Percentiles rank a stretch among this genome's conserved stretches.
Conservation (phyloP, 441 rosid genomes). For the Theobroma grandiflorum region DNA sequence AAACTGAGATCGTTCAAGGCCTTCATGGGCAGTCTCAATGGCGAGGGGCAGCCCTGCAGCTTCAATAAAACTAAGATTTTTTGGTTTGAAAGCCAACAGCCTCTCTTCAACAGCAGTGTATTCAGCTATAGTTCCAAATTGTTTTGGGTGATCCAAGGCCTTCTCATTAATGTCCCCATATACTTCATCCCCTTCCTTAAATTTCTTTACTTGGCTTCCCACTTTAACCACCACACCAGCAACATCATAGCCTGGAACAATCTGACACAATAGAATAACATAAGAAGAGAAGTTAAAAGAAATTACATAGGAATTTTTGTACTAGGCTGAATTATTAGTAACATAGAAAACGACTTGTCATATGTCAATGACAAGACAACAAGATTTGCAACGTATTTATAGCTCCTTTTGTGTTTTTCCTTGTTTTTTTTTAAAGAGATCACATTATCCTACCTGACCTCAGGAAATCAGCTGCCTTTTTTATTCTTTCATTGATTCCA, state of each 20-base stretch:
- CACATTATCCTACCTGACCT: neutral
- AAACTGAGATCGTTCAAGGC: conserved; percentile 73
- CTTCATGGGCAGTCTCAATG: conserved; percentile 84
- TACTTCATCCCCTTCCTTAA: conserved; percentile 85
- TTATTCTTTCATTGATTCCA: too few species aligned
- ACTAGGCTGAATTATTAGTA: too few species aligned
- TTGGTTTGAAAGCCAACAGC: conserved; percentile 77
- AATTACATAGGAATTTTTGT: neutral
- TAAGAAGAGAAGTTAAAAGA: neutral
- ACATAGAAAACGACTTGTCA: too few species aligned
- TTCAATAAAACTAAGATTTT: conserved; percentile 75
- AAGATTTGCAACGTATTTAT: neutral
- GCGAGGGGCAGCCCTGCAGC: conserved; percentile 90
- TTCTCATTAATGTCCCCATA: conserved; percentile 83
- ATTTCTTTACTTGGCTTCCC: conserved; percentile 69
- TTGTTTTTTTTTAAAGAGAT: too few species aligned
- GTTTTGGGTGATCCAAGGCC: conserved; percentile 78
- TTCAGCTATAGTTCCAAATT: conserved; percentile 78
- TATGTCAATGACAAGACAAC: too few species aligned
- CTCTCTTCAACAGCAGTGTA: conserved; percentile 87
- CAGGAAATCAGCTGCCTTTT: too few species aligned
- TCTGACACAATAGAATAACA: neutral
- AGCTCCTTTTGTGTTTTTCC: too few species aligned
- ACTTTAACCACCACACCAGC: conserved; percentile 86
- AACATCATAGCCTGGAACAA: conserved; percentile 86